Evolutionary conservation across 78 protist species (phyloP).

Genomic region (Anaeramoeba flamelloides): DNA sequence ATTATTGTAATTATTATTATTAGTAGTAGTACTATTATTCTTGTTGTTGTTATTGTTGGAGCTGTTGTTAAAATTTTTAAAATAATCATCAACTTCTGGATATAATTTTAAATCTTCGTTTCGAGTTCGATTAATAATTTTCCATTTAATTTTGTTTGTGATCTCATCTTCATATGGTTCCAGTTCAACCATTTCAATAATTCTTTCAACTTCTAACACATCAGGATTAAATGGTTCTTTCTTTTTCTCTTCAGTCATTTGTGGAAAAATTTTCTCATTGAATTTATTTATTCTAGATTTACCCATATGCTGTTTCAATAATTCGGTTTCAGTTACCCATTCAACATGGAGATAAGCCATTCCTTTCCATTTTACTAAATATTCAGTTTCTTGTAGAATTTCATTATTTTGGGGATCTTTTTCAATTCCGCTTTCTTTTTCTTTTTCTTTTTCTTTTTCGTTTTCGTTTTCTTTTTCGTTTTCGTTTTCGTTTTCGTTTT

Average conservation of each 20-base stretch:
- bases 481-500: background rate
- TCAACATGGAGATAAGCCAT: background rate
- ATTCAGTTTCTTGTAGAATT: background rate
- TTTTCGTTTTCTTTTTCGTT: background rate
- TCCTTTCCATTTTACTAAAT: background rate
- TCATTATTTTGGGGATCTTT: background rate
- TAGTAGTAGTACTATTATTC: too few relatives aligned
- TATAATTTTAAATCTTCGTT: too few relatives aligned
- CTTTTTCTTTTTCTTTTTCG: background rate
- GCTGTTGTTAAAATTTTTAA: too few relatives aligned
- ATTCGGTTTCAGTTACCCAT: background rate
- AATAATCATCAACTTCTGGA: too few relatives aligned
- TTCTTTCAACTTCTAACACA: too few relatives aligned
- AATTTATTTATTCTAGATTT: background rate
- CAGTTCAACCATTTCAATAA: too few relatives aligned
- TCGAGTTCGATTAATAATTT: too few relatives aligned
- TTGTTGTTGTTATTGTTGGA: too few relatives aligned
- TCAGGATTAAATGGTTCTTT: background rate
- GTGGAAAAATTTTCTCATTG: background rate
- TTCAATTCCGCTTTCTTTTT: background rate
- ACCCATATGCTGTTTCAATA: background rate
- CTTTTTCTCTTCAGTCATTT: background rate
- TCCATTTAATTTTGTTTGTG: too few relatives aligned
- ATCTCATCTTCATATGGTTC: too few relatives aligned
- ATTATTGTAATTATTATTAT: too few relatives aligned